Evolutionary conservation across 1,139 yeast species (phyloP), one percentile per base, ranked within the genome.

Genomic region (Nakaseomyces kungkrabaensis): DNA sequence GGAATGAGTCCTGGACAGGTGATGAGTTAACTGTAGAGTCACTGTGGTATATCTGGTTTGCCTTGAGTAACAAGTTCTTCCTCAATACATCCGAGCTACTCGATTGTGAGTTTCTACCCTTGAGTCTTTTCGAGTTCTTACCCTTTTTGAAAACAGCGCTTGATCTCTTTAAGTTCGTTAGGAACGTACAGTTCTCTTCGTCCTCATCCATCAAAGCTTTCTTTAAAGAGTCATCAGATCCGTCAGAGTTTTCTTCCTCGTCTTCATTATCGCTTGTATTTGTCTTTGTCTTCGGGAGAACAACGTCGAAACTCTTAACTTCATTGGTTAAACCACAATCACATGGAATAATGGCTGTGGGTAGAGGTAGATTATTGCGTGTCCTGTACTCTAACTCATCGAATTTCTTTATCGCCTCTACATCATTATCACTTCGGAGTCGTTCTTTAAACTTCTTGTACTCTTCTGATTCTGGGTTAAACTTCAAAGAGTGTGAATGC

Each of bases 401-500:
- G 45, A 66, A 66, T 47, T 62, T 63, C 47, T 63, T 63, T 4
- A 66, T 56, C 3, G 69, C 65, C 17, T 62, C 66, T 44, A 61
- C 48, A 49, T 66, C 69, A 41, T 56, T 52, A 36, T 56, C 55
- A 31, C 53, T 56, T 43, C 60, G 59, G 37, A 66, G 52, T 29
- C 54, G 52, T 11, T 57, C 60, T 49, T 66, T 66, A 50, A 66
- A 66, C 49, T 62, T 63, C 44, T 59, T 65, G 51, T 66, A 66
- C 43, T 65, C 67, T 11, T 64, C 67, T 36, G 67, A 61, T 26
- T 59, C 58, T 3, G 69, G 65, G 51, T 65, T 59, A 47, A 66
- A 65, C 48, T 55, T 57, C 37, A 66, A 50, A n/a, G 60, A 59
- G 48, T 66, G 70, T 6, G 69, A 61, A 61, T 81, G 87, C 6